Percentiles rank a stretch among this genome's conserved stretches.
phyloP scores from a whole-genome alignment of 805 yeast genomes.

The Nakazawaea populi region DNA sequence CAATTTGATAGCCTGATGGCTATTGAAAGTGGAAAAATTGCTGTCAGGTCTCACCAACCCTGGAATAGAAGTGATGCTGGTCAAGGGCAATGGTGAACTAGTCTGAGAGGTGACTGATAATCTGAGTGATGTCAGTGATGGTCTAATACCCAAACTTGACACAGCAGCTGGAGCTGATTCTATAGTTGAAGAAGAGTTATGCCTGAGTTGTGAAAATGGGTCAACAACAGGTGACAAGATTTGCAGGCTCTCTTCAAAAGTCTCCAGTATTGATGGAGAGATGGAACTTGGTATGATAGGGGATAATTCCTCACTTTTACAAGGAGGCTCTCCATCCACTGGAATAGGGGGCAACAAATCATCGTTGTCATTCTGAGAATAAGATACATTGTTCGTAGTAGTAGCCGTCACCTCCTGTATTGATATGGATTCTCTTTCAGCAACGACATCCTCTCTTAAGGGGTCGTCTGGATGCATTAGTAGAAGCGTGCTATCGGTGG shows the following conservation, averaged over 20 bases:
- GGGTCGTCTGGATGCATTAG: not conserved
- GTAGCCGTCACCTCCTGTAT: too few relatives aligned
- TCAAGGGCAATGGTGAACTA: not conserved
- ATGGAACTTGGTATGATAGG: slow-evolving; percentile 6
- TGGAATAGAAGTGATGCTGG: not conserved
- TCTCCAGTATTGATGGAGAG: not conserved
- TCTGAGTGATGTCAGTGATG: not conserved
- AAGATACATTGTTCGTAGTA: too few relatives aligned
- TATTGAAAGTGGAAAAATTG: not conserved
- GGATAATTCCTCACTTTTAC: slow-evolving; percentile 6
- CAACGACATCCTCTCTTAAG: not conserved
- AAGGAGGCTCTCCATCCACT: slow-evolving; percentile 6
- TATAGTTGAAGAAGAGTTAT: not conserved
- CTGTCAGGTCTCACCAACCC: not conserved
- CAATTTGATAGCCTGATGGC: too few relatives aligned
- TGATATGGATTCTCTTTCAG: not conserved
- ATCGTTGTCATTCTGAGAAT: not conserved
- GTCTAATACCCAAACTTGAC: not conserved
- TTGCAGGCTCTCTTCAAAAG: not conserved
- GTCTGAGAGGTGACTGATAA: not conserved
- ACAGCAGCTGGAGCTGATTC: not conserved
- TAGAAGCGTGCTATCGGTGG: slow-evolving; percentile 1
- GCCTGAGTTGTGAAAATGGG: not conserved
- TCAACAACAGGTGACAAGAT: not conserved
- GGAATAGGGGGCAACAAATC: slow-evolving; percentile 8